phyloP scores from a whole-genome alignment of 441 rosid genomes.

The Mallotus japonicus region DNA sequence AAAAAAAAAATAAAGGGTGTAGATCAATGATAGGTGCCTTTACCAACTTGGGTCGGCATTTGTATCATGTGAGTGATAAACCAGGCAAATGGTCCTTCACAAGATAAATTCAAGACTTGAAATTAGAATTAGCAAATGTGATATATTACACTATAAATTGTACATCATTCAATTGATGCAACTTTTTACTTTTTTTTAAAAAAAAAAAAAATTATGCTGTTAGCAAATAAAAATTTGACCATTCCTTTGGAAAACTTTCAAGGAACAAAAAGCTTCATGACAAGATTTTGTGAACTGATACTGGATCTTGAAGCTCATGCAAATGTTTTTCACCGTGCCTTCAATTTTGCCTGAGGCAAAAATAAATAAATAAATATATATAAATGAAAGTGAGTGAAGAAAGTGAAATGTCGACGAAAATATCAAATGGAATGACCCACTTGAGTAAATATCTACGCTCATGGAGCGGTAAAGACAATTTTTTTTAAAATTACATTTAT shows the following conservation, averaged over 20 bases:
- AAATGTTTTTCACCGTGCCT: constrained; percentile 8
- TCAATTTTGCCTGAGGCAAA: not conserved
- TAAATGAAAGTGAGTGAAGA: not conserved
- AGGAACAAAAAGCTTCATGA: not conserved
- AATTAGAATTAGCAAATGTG: not conserved
- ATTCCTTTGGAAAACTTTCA: not conserved
- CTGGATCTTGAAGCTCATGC: constrained; percentile 5
- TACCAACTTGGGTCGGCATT: not conserved
- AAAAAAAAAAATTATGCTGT: not conserved
- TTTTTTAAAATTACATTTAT: too few relatives aligned
- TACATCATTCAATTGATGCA: not conserved
- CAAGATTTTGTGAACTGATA: constrained; percentile 9
- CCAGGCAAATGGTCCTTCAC: not conserved
- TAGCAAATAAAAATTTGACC: not conserved
- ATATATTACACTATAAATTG: not conserved
- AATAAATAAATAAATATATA: not conserved
- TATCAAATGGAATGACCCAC: constrained; percentile 4
- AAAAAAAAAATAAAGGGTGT: not conserved
- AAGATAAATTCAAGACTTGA: not conserved
- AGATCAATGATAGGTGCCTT: not conserved
- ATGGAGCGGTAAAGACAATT: too few relatives aligned
- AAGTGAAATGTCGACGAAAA: not conserved
- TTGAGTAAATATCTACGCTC: not conserved
- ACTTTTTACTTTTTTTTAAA: not conserved
- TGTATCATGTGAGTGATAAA: not conserved